Base-by-base conservation (phyloP, 208 protist species). In the Leishmania tarentolae region DNA sequence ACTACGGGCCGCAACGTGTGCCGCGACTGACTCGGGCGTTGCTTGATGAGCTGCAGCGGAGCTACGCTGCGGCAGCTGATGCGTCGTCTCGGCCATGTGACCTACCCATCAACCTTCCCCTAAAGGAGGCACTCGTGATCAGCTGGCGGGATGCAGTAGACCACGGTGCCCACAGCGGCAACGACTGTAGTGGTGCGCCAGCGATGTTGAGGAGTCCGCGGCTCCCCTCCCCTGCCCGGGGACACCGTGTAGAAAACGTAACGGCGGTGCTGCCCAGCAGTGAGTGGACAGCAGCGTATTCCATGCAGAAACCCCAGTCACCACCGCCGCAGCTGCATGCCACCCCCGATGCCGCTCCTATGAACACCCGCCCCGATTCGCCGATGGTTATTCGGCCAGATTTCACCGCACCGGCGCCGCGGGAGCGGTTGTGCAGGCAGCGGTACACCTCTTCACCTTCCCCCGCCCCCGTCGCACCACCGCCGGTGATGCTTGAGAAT, bases 31-130 rank as follows among this genome's bases (percentile, higher is more conserved):
- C 81, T 8, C 66, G 76, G 1, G 70, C 52, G 19, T 61, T 68
- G 52, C 81, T 84, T 13, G 76, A 77, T 46, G 52, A n/a, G 3
- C 75, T 84, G 5, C 81, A 84, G 50, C 35, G 61, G 56, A 71
- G 31, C 56, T n/a, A 76, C 81, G 9, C 57, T n/a, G 37, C 76
- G 13, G 19, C 46, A n/a, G 28, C 13, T 21, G 46, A 3, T 35
- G 21, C 65, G 31, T 17, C 52, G 15, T 76, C 46, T 42, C 72
- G 72, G 63, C 47, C 50, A 19, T 35, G 3, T 17, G 9, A 15
- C 50, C 31, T n/a, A 24, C n/a, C 50, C 42, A 63, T 4, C 24
- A 19, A 37, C 31, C 19, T 42, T 63, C 19, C 19, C 17, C n/a
- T 46, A 17, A 44, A 53, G 24, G 52, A 61, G 46, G 72, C 44